Percentiles rank a stretch among this genome's conserved stretches.
phyloP scores from a whole-genome alignment of 2,329 filamentous ascomycete genomes.

The Allantophomopsis lycopodina region DNA sequence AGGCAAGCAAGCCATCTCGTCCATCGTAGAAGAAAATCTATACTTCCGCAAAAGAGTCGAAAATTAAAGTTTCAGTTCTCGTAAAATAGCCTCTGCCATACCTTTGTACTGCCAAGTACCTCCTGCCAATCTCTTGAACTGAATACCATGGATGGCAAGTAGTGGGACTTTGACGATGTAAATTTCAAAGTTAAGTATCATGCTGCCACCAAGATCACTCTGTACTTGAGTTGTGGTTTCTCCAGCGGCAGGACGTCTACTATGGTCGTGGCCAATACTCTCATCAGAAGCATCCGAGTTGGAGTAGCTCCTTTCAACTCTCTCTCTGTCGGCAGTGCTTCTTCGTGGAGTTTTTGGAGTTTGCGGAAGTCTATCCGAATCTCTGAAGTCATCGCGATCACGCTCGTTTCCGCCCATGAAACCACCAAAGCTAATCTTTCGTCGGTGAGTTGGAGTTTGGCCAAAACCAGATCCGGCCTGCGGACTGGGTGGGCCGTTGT shows the following conservation, averaged over 20 bases:
- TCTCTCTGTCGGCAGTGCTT: constrained; percentile 19
- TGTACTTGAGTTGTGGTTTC: constrained; percentile 90
- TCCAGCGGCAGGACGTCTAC: constrained; percentile 47
- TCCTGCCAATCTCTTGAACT: constrained; percentile 92
- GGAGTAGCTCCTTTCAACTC: constrained; percentile 56
- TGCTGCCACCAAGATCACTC: constrained; percentile 71
- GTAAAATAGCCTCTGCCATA: constrained; percentile 91
- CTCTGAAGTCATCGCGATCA: constrained; percentile 59
- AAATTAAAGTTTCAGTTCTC: constrained; percentile 61
- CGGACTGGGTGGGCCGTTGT: constrained; percentile 44
- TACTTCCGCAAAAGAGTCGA: not conserved
- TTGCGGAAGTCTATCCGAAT: constrained; percentile 36
- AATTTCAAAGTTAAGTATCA: constrained; percentile 85
- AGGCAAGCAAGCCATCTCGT: not conserved
- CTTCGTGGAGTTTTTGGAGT: constrained; percentile 31
- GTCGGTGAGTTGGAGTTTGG: constrained; percentile 45
- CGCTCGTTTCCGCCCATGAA: constrained; percentile 38
- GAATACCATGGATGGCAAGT: constrained; percentile 83
- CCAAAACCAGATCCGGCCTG: constrained; percentile 14
- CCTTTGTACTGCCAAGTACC: constrained; percentile 99
- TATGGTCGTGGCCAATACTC: constrained; percentile 41
- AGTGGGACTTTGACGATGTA: constrained; percentile 95
- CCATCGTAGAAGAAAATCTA: not conserved
- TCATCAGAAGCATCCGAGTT: constrained; percentile 81
- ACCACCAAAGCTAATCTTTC: constrained; percentile 76